Percentiles rank a stretch among this genome's conserved stretches.
Evolutionary conservation across 148 eudicot genomes (phyloP).

Genomic region (Vaccinium vitisidaea): DNA sequence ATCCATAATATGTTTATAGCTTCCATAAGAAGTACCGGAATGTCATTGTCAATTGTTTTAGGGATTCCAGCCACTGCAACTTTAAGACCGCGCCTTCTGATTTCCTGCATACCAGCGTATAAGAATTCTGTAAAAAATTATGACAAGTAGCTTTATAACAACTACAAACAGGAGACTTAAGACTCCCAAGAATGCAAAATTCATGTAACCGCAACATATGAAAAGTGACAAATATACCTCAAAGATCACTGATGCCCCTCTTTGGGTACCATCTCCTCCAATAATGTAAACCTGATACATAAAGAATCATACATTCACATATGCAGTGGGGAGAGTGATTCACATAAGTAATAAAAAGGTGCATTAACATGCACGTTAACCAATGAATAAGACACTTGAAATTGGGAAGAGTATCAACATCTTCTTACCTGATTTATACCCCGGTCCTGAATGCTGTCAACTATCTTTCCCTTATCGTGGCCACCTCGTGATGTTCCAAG

Average conservation of each 20-base stretch:
- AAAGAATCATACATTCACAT: background rate
- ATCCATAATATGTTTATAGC: background rate
- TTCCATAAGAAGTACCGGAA: conserved; percentile 53
- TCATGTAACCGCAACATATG: background rate
- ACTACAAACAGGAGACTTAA: background rate
- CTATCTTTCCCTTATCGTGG: conserved; percentile 17
- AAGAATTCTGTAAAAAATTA: background rate
- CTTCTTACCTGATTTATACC: conserved; percentile 24
- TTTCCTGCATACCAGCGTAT: conserved; percentile 51
- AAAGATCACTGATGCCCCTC: conserved; percentile 51
- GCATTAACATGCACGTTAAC: background rate
- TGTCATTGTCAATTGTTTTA: conserved; percentile 96
- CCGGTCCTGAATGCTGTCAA: conserved; percentile 28
- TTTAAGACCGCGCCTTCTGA: conserved; percentile 74
- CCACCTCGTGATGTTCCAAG: conserved; percentile 27
- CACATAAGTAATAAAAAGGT: background rate
- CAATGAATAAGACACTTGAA: background rate
- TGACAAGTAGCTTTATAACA: background rate
- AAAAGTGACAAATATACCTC: conserved; percentile 33
- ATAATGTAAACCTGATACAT: conserved; percentile 44
- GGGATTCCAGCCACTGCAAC: conserved; percentile 88
- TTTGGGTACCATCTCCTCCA: conserved; percentile 64
- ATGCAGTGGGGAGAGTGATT: background rate
- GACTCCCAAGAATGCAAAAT: background rate
- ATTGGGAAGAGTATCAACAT: background rate